A percentile compares a stretch with the other conserved stretches of the same genome.
phyloP scores from a whole-genome alignment of 2,329 filamentous ascomycete genomes.

The Alternaria arbusti region DNA sequence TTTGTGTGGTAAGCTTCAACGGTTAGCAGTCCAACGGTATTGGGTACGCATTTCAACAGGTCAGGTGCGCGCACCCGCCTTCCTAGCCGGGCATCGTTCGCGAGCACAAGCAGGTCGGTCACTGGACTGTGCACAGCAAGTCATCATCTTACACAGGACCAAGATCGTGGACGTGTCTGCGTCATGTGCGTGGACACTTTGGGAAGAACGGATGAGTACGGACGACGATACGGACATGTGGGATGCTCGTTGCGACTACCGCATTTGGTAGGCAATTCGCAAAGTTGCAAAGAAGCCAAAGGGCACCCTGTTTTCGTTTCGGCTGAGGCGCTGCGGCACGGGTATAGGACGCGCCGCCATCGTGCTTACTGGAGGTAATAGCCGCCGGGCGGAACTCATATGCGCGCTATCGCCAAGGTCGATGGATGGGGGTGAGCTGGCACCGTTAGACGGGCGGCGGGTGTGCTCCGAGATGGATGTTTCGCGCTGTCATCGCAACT shows the following conservation, averaged over 20 bases:
- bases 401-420: constrained; percentile 3
- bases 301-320: constrained; percentile 4
- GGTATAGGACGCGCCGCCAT: constrained; percentile 8
- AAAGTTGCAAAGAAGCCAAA: background rate
- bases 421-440: constrained; percentile 2
- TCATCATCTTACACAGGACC: background rate
- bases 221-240: background rate
- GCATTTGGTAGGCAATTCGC: constrained; percentile 2
- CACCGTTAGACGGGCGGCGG: background rate
- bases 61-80: background rate
- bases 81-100: constrained; percentile 3
- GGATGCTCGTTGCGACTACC: background rate
- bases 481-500: constrained; percentile 1
- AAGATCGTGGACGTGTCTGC: background rate
- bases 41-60: background rate
- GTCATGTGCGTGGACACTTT: background rate
- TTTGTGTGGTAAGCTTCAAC: background rate
- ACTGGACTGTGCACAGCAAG: constrained; percentile 5
- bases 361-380: constrained; percentile 20
- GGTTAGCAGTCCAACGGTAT: background rate
- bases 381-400: constrained; percentile 18
- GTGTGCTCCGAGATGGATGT: background rate
- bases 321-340: constrained; percentile 21
- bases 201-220: background rate
- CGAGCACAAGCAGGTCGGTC: constrained; percentile 1